Conservation (phyloP, 495 filamentous ascomycete genomes). For the Xylaria longipes region DNA sequence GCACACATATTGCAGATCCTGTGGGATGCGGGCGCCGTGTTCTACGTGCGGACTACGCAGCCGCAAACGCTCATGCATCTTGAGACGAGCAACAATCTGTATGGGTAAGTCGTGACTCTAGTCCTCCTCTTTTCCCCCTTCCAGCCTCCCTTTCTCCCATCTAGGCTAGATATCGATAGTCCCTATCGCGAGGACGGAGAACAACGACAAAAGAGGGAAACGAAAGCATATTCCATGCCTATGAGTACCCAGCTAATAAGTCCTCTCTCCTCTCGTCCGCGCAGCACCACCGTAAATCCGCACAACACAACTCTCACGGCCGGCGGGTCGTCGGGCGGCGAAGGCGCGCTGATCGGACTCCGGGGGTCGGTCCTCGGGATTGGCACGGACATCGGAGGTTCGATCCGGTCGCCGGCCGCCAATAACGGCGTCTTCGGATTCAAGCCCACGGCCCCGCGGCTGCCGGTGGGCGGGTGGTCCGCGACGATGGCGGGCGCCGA, state of each 20-base stretch:
- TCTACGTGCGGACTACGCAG: conserved; percentile 62
- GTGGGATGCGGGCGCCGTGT: conserved; percentile 53
- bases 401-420: conserved; percentile 69
- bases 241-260: background rate
- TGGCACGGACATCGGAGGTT: conserved; percentile 73
- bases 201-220: background rate
- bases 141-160: background rate
- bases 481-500: conserved; percentile 63
- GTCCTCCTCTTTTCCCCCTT: background rate
- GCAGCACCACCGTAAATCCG: conserved; percentile 62
- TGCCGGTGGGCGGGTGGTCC: conserved; percentile 59
- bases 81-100: conserved; percentile 63
- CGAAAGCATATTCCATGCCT: background rate
- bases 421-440: conserved; percentile 70
- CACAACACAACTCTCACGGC: conserved; percentile 61
- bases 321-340: conserved; percentile 71
- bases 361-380: conserved; percentile 68
- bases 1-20: conserved; percentile 56
- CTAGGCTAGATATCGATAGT: background rate
- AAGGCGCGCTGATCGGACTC: conserved; percentile 66
- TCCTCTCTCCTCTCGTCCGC: background rate
- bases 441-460: conserved; percentile 63
- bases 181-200: background rate
- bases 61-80: conserved; percentile 68
- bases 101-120: conserved; percentile 46